Conservation (phyloP, 345 rosid genomes). For the Viola odorata region DNA sequence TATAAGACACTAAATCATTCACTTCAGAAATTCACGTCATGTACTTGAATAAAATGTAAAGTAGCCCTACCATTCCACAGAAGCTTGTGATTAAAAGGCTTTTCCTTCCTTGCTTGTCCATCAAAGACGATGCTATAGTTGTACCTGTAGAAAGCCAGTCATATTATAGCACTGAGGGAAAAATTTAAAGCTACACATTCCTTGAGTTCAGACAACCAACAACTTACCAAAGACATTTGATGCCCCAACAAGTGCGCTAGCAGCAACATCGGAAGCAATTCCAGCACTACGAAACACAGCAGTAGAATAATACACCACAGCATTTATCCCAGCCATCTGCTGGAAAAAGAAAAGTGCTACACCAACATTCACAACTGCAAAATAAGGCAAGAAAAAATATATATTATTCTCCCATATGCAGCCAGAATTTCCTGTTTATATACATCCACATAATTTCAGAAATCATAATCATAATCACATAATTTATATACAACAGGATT, state of each 20-base stretch:
- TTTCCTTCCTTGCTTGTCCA: slow-evolving; percentile 97
- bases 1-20: too few relatives aligned
- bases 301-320: slow-evolving; percentile 96
- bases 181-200: neutral
- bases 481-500: neutral
- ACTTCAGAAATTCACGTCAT: too few relatives aligned
- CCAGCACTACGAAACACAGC: slow-evolving; percentile 94
- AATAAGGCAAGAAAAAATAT: slow-evolving; percentile 1
- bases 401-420: neutral
- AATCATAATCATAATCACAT: too few relatives aligned
- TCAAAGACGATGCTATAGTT: slow-evolving; percentile 86
- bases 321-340: slow-evolving; percentile 97
- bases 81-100: slow-evolving; percentile 87
- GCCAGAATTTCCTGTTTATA: too few relatives aligned
- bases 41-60: neutral
- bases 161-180: neutral
- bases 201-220: neutral
- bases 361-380: slow-evolving; percentile 94
- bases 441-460: too few relatives aligned
- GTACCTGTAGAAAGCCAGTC: slow-evolving; percentile 57
- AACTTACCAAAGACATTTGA: slow-evolving; percentile 83
- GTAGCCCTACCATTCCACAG: slow-evolving; percentile 55
- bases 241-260: slow-evolving; percentile 99
- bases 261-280: slow-evolving; percentile 90
- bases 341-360: slow-evolving; percentile 97